Percentiles rank a stretch among this genome's conserved stretches.
Conservation (phyloP, 2,329 filamentous ascomycete genomes). For the Bipolaris zeicola region DNA sequence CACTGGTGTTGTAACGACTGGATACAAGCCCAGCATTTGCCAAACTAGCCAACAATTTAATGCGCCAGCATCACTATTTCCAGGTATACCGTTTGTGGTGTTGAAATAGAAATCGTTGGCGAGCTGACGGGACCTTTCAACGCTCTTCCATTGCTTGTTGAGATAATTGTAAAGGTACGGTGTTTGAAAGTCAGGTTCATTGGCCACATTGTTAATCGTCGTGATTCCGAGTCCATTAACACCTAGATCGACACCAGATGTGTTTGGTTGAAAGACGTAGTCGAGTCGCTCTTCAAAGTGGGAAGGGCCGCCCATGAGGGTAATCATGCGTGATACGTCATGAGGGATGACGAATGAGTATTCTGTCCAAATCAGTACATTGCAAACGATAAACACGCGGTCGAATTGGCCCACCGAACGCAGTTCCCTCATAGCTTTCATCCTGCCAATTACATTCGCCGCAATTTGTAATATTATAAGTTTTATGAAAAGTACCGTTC, state of each 20-base stretch:
- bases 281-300: conserved; percentile 51
- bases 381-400: not conserved
- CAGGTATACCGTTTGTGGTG: conserved; percentile 50
- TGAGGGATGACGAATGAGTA: conserved; percentile 54
- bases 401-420: conserved; percentile 36
- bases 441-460: conserved; percentile 50
- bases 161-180: conserved; percentile 53
- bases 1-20: conserved; percentile 55
- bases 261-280: conserved; percentile 50
- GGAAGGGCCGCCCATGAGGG: conserved; percentile 49
- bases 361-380: conserved; percentile 28
- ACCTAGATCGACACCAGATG: conserved; percentile 44
- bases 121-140: conserved; percentile 39
- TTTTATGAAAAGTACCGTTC: conserved; percentile 45
- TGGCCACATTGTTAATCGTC: conserved; percentile 46
- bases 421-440: conserved; percentile 52
- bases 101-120: conserved; percentile 52
- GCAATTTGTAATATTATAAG: conserved; percentile 52
- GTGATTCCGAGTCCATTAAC: conserved; percentile 45
- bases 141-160: conserved; percentile 47
- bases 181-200: conserved; percentile 50
- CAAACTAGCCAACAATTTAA: conserved; percentile 59
- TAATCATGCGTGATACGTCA: conserved; percentile 50
- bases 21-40: conserved; percentile 58
- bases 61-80: conserved; percentile 55